Evolutionary conservation across 139 green algal species (phyloP).

Genomic region (Penium margaritaceum): DNA sequence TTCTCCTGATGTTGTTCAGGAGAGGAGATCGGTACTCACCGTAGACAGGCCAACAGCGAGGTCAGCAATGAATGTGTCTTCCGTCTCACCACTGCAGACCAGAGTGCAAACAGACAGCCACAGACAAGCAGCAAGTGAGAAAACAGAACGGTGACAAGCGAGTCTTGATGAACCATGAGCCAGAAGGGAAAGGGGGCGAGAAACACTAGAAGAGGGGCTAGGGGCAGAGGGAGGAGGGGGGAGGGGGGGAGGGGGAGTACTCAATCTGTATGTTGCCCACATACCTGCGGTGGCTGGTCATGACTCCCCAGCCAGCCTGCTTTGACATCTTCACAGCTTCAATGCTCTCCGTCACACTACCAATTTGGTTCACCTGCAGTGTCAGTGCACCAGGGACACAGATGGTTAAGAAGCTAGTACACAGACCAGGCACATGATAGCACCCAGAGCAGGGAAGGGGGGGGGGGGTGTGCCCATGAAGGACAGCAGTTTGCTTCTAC

Average conservation of each 20-base stretch:
- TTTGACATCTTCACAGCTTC: conserved; percentile 88
- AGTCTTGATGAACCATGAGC: too few species aligned
- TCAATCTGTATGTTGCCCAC: too few species aligned
- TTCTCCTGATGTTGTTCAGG: too few species aligned
- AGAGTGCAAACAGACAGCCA: background rate
- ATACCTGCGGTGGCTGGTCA: conserved; percentile 75
- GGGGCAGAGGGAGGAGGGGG: background rate
- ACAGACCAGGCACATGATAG: background rate
- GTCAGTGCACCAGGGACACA: conserved; percentile 92
- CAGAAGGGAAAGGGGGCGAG: too few species aligned
- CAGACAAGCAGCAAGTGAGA: too few species aligned
- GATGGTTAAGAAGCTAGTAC: conserved; percentile 76
- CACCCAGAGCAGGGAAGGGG: too few species aligned
- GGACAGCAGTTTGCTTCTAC: background rate
- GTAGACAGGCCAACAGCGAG: conserved; percentile 88
- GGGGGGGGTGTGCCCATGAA: too few species aligned
- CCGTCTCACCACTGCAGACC: conserved; percentile 77
- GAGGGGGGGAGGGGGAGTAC: background rate
- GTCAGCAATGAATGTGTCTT: conserved; percentile 97
- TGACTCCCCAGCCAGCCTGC: conserved; percentile 86
- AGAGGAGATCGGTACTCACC: too few species aligned
- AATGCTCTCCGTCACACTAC: conserved; percentile 87
- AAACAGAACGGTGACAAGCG: too few species aligned
- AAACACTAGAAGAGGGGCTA: too few species aligned
- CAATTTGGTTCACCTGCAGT: conserved; percentile 95